Evolutionary conservation across 2,329 filamentous ascomycete species (phyloP), one percentile per base, ranked within the genome.

Genomic region (Aureobasidium vineae): DNA sequence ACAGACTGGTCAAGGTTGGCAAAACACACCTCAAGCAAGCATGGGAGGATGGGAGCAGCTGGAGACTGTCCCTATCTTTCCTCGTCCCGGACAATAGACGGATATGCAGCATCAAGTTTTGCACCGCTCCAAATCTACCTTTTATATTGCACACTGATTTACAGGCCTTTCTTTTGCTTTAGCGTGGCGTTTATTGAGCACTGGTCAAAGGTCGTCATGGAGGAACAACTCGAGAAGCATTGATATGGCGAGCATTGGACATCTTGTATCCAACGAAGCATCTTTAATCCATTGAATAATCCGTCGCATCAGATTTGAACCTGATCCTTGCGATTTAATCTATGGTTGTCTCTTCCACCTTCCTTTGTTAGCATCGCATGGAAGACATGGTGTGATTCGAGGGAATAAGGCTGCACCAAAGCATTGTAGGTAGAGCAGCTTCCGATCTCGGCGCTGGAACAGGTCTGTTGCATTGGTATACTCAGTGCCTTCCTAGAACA

Each of bases 1-100:
- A 73, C 84, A 88, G 69, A 96, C 92, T 0, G 93, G 94, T 0
- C 84, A 91, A 77, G 91, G 91, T 1, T 98, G 95, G 92, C 93
- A 97, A 76, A 85, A 86, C 68, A 76, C 76, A 4, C 87, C 89
- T 70, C 86, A 91, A 73, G 85, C 89, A 10, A 94, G 95, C 4
- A 90, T 96, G 70, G 92, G 92, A 4, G 85, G 85, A 1, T 75
- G 95, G 64, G 91, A 97, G 74, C 86, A 90, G 70, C 74, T 98
- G 50, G 85, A 88, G 40, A 96, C 93, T 0, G 83, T 92, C 33
- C 89, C 89, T 0, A 86, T 98, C 0, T 99, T 99, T 74, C 95
- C 95, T 11, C 83, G 94, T 66, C 92, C 92, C 1, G 87, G 85
- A 21, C 80, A 82, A 54, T 64, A 54, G 49, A 26, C 10, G 59